Conservation (phyloP, 306 rosid species). For the Macrotyloma uniflorum region DNA sequence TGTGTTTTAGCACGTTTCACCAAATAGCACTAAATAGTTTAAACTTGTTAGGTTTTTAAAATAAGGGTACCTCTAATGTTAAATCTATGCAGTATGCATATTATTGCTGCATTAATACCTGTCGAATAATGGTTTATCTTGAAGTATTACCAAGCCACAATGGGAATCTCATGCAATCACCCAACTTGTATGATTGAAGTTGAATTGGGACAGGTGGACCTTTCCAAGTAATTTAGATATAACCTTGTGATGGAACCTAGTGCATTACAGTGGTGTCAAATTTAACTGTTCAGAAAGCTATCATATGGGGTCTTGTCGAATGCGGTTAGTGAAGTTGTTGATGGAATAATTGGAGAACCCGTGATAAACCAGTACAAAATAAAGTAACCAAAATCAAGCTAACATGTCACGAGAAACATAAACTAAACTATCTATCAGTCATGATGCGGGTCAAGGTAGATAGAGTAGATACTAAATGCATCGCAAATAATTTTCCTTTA, state of each 20-base stretch:
- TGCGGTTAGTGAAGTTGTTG: conserved; percentile 28
- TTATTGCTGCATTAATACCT: conserved; percentile 9
- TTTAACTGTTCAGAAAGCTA: conserved; percentile 23
- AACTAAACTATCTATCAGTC: conserved; percentile 30
- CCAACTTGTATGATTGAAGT: conserved; percentile 7
- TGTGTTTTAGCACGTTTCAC: conserved; percentile 1
- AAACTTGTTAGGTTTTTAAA: neutral
- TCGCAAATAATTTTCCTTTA: conserved; percentile 30
- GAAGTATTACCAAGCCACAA: neutral
- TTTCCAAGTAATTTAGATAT: neutral
- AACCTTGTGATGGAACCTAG: conserved; percentile 28
- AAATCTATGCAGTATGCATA: neutral
- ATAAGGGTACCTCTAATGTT: neutral
- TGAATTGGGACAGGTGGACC: neutral
- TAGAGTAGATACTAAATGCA: neutral
- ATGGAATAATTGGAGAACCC: conserved; percentile 36
- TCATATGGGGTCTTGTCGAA: conserved; percentile 13
- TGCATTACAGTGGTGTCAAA: conserved; percentile 3
- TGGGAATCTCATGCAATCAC: neutral
- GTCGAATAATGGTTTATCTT: neutral
- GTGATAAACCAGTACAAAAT: conserved; percentile 44
- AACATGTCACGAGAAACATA: conserved; percentile 54
- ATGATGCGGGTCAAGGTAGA: conserved; percentile 15
- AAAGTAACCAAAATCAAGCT: conserved; percentile 35
- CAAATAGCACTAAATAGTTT: neutral